Conservation (phyloP, 2,329 filamentous ascomycete species). For the Sclerotinia nivalis region DNA sequence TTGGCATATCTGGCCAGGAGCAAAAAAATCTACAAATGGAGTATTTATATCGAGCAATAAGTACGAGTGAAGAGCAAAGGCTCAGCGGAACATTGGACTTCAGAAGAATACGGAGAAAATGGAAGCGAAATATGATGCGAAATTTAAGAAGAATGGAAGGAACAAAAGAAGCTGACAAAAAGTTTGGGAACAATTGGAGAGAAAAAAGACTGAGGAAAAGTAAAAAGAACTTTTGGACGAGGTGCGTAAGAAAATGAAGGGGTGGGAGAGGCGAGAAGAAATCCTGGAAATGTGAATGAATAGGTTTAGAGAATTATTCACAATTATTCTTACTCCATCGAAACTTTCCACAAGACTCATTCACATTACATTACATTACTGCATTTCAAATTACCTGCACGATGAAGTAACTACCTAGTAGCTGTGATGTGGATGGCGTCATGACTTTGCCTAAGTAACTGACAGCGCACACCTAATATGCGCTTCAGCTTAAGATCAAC, state of each 20-base stretch:
- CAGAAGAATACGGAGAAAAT: neutral
- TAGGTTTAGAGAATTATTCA: neutral
- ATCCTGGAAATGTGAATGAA: neutral
- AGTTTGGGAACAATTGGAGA: neutral
- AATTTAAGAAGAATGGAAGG: neutral
- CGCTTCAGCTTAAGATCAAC: too few relatives aligned
- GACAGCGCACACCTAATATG: too few relatives aligned
- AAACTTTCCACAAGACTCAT: neutral
- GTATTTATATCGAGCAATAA: neutral
- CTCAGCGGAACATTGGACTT: neutral
- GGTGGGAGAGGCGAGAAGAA: neutral
- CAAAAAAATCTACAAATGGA: neutral
- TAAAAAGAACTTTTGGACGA: neutral
- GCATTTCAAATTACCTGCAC: too few relatives aligned
- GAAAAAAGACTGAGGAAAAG: neutral
- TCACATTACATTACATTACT: too few relatives aligned
- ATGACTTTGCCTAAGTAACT: too few relatives aligned
- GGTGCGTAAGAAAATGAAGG: neutral
- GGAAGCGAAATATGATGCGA: neutral
- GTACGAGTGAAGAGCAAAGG: neutral
- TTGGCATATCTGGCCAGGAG: too few relatives aligned
- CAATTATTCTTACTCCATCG: neutral
- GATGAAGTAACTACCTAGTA: too few relatives aligned
- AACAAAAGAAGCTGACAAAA: neutral
- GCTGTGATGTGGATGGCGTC: too few relatives aligned